phyloP scores from a whole-genome alignment of 2,329 filamentous ascomycete species.

The Penicillium sp. region DNA sequence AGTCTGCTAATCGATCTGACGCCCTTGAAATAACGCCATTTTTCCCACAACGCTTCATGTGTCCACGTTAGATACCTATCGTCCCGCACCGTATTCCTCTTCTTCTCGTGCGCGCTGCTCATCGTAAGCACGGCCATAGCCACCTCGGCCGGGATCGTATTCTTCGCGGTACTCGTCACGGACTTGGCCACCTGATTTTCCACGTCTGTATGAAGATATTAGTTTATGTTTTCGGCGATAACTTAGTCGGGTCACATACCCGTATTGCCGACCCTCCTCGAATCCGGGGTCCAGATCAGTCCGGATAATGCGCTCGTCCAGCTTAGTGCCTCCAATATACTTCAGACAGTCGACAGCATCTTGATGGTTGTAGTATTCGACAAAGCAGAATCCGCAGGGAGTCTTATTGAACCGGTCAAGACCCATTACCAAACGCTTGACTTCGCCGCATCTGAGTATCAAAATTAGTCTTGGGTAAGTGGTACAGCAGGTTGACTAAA shows the following conservation, averaged over 20 bases:
- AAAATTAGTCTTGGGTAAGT: constrained; percentile 5
- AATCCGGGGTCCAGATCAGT: constrained; percentile 96
- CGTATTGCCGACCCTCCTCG: constrained; percentile 92
- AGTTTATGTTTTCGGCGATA: constrained; percentile 8
- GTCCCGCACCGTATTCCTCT: constrained; percentile 59
- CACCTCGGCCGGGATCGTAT: constrained; percentile 91
- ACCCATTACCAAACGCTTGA: constrained; percentile 97
- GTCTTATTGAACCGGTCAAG: constrained; percentile 97
- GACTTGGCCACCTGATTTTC: constrained; percentile 94
- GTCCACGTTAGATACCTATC: constrained; percentile 37
- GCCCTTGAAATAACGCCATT: constrained; percentile 36
- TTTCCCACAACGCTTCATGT: constrained; percentile 23
- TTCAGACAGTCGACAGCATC: constrained; percentile 98
- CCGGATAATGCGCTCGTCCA: constrained; percentile 94
- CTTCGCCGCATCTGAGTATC: constrained; percentile 71
- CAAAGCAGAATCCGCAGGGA: constrained; percentile 98
- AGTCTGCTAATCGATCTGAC: constrained; percentile 32
- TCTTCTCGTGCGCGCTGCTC: constrained; percentile 59
- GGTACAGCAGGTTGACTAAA: not conserved
- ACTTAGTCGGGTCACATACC: constrained; percentile 45
- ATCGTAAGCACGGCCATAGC: constrained; percentile 75
- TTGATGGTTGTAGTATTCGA: constrained; percentile 97
- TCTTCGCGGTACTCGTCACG: constrained; percentile 97
- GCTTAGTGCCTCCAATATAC: constrained; percentile 95
- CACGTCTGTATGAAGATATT: constrained; percentile 53